Base-by-base conservation (phyloP, 1,139 yeast species). In the Nakaseomyces bracarensis region DNA sequence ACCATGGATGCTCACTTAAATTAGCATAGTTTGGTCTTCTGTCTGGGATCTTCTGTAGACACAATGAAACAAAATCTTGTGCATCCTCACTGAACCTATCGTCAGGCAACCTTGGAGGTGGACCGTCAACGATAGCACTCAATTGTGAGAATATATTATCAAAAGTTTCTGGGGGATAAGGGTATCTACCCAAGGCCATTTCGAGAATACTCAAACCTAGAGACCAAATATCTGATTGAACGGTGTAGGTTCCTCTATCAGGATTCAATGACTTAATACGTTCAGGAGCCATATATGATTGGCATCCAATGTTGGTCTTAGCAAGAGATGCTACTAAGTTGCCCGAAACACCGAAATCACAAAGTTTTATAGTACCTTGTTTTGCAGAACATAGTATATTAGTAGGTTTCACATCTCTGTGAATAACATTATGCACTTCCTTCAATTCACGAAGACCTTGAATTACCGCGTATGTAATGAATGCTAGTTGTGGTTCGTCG, bases 231-330 rank as follows among this genome's bases (percentile, higher is more conserved):
- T 93, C 99, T 9, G 95, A 82, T 60, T 91, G 96, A 10, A 87
- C 96, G 1, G 96, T 81, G 64, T 91, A 91, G 0, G 95, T 79
- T 15, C 77, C 72, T 51, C 78, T 91, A 58, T 82, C 89, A 7
- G 76, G 77, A 42, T 64, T 66, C 38, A 65, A 47, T 5, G 79
- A 72, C 62, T 82, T 80, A 56, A 91, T 93, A 58, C 99, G 74
- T 63, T 91, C 99, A 1, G 99, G 99, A 0, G 98, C 97, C 98
- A 93, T 93, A 65, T 91, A 91, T 4, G 95, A 84, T 65, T 91
- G 98, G 63, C 98, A 93, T 5, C 99, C 99, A 54, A 91, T 89
- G 57, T 91, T 91, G 0, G 99, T 91, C 56, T 87, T 79, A 8
- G 98, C 98, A 55, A 91, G 72, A 0, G 96, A 86, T 1, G 97